Base-by-base conservation (phyloP, 179 eudicot genomes). In the Camellia oleifera region DNA sequence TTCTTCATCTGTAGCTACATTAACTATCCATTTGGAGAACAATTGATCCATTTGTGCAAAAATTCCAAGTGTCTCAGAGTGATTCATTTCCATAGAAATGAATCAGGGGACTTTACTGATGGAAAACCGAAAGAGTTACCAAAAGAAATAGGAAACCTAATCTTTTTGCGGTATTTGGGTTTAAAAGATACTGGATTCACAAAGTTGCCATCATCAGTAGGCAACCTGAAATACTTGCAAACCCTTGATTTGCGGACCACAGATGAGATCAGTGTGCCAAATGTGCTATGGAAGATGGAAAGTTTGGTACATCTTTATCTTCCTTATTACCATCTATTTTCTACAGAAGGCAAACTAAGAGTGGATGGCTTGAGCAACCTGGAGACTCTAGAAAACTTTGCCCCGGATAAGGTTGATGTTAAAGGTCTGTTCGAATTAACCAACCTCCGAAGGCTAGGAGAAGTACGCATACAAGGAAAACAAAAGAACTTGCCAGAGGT, bases 241-340 rank as follows among this genome's bases (percentile, higher is more conserved):
- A 84, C 86, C 62, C 81, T 86, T 72, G 91, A 88, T 67, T 85
- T 86, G 48, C 65, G 89, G 2, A 32, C 40, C 40, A 32, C 40
- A 32, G 40, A 52, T 61, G 3, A 84, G n/a, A 69, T 48, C 23
- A n/a, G 6, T 1, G n/a, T 20, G 15, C 90, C 89, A 44, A 45
- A 69, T 32, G 74, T 69, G 8, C 9, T 69, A 12, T 69, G 74
- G 74, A 69, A 69, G 56, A 3, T 69, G 54, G 13, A 20, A 15
- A 3, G 17, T 15, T 45, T 69, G 54, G 46, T 0, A 13, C 74
- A 69, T 46, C 74, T 69, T 14, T 45, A 69, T 46, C 56, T 69
- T 46, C 74, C 53, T 69, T 32, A 32, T 32, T 32, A 3, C 4
- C 5, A 5, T 0, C n/a, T 5, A 42, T 45, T 2, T 9, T 11